Percentiles rank a stretch among this genome's conserved stretches.
These are phyloP conservation scores for Pseudogymnoascus sp. DNA, from an alignment of 2,329 filamentous ascomycete genomes.

Conservation along the genomic window DNA sequence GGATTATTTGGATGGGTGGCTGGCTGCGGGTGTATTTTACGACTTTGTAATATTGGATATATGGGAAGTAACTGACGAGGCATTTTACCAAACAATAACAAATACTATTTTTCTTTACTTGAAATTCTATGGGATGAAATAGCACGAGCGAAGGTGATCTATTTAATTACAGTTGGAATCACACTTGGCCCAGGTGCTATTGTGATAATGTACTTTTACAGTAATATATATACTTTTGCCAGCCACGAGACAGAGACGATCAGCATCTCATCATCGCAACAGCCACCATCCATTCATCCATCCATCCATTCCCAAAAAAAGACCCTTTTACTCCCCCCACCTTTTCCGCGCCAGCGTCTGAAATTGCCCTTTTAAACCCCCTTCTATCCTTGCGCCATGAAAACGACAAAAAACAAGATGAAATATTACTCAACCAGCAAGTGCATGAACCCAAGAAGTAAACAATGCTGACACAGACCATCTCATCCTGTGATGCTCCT, in stretches of 20 bases:
- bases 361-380: background rate
- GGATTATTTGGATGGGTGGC: background rate
- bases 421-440: background rate
- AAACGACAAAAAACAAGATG: background rate
- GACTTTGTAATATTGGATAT: conserved; percentile 8
- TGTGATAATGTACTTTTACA: background rate
- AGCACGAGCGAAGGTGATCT: background rate
- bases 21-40: background rate
- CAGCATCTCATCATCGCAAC: background rate
- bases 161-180: background rate
- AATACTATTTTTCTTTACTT: background rate
- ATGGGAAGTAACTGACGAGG: background rate
- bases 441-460: background rate
- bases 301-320: background rate
- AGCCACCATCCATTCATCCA: background rate
- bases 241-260: background rate
- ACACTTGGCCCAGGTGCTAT: background rate
- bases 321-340: background rate
- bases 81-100: background rate
- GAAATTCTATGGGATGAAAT: background rate
- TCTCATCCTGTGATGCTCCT: background rate
- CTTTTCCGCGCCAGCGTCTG: background rate
- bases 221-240: conserved; percentile 3
- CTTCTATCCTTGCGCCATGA: background rate
- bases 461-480: background rate